Evolutionary conservation across 495 filamentous ascomycete genomes (phyloP), one percentile per base, ranked within the genome.

Genomic region (Aspergillus panamensis): DNA sequence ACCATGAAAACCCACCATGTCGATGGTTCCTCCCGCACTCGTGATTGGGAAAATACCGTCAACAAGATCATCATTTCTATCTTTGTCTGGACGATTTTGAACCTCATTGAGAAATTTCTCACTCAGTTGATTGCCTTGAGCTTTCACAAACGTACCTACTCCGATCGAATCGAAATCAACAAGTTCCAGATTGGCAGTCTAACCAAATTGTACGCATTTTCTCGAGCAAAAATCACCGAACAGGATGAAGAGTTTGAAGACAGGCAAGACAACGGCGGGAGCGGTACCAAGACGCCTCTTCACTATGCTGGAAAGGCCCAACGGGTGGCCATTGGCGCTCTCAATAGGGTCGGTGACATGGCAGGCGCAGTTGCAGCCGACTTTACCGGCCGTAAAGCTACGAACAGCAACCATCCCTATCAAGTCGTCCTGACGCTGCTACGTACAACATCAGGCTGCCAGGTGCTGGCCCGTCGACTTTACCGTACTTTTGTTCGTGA

Each of bases 111-210:
- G 68, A 98, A 97, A 77, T 88, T 98, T 56, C 82, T 96, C 60
- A 93, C 96, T 56, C 92, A 97, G 66, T 84, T 96, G 67, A 96
- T 98, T 66, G 92, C 93, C 16, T 89, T 92, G 62, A 91, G 85
- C 63, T 97, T 98, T 69, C 93, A 98, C 66, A 78, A 87, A 33
- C 83, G 93, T 39, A 97, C 93, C 8, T 97, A 97, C 60, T 85
- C 89, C 21, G 90, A 95, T 65, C 83, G 93, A 12, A 97, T 98
- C 62, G 90, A 93, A 49, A 79, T 92, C 60, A 97, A 96, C 74
- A 94, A 96, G 65, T 92, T 92, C 63, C 87, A 91, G 69, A 91
- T 93, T 53, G 84, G 80, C 19, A 88, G 86, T 63, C 72, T 96
- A 54, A 83, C 87, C 1, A 92, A 90, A 71, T 77, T 98, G 2